phyloP scores from a whole-genome alignment of 306 rosid genomes.

The Cucurbita argyrosperma region DNA sequence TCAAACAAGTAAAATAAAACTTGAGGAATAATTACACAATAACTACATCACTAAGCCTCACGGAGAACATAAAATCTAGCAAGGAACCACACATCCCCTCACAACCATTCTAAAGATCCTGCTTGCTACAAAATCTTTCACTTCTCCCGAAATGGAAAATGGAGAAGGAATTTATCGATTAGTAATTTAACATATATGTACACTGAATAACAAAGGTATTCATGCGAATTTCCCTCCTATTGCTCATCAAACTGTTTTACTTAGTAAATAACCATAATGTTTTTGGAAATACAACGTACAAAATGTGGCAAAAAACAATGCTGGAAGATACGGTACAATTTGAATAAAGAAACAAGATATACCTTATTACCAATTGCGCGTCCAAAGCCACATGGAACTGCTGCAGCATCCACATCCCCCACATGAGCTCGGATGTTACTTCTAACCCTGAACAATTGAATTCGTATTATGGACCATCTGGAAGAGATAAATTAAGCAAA shows the following conservation, averaged over 20 bases:
- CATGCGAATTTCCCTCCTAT: not conserved
- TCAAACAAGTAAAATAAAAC: too few species aligned
- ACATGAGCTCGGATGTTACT: conserved; percentile 45
- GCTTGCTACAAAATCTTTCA: too few species aligned
- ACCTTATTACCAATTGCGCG: conserved; percentile 99
- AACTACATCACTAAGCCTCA: too few species aligned
- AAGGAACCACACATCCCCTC: too few species aligned
- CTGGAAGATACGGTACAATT: conserved; percentile 3
- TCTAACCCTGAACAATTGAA: conserved; percentile 58
- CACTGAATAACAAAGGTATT: not conserved
- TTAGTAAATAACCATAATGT: not conserved
- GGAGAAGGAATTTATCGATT: not conserved
- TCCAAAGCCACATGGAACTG: conserved; percentile 98
- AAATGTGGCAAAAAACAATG: not conserved
- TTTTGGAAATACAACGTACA: not conserved
- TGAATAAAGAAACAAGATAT: not conserved
- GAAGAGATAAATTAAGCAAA: not conserved
- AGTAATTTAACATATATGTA: too few species aligned
- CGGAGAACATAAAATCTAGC: too few species aligned
- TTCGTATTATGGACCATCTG: not conserved
- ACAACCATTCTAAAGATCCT: too few species aligned
- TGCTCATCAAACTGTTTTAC: not conserved
- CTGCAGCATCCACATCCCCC: conserved; percentile 94
- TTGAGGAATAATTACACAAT: too few species aligned
- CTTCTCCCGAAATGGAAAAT: too few species aligned